A percentile compares a stretch with the other conserved stretches of the same genome.
Conservation (phyloP, 768 basidiomycete species). For the Hericium coralloides region DNA sequence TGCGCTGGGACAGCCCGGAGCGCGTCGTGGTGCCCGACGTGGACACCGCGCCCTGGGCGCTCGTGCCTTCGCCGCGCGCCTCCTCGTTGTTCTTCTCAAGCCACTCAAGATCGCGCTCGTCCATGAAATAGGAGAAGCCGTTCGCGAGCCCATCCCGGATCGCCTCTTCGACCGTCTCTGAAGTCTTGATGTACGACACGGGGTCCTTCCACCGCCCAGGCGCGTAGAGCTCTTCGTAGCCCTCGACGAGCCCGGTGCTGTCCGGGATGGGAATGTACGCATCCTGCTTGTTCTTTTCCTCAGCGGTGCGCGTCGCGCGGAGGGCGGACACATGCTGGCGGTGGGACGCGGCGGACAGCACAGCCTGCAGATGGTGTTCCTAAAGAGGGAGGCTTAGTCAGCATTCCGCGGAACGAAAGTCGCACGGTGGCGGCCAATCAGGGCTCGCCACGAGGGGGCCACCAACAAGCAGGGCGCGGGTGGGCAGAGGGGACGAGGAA, state of each 20-base stretch:
- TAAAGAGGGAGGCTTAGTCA: slow-evolving; percentile 36
- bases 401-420: slow-evolving; percentile 41
- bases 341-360: slow-evolving; percentile 45
- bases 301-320: slow-evolving; percentile 27
- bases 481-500: slow-evolving; percentile 25
- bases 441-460: slow-evolving; percentile 30
- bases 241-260: slow-evolving; percentile 68
- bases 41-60: slow-evolving; percentile 61
- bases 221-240: slow-evolving; percentile 74
- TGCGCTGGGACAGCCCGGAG: slow-evolving; percentile 31
- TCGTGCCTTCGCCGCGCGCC: slow-evolving; percentile 79
- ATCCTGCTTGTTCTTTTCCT: slow-evolving; percentile 34
- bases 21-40: slow-evolving; percentile 47
- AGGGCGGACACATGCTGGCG: slow-evolving; percentile 30
- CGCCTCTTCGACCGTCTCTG: slow-evolving; percentile 79
- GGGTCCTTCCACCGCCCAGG: slow-evolving; percentile 68
- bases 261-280: slow-evolving; percentile 92
- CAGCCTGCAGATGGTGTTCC: slow-evolving; percentile 53
- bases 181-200: slow-evolving; percentile 66
- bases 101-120: slow-evolving; percentile 95
- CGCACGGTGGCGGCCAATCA: slow-evolving; percentile 40
- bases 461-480: slow-evolving; percentile 35
- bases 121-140: slow-evolving; percentile 87
- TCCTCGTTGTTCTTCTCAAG: slow-evolving; percentile 85
- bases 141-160: slow-evolving; percentile 51